Evolutionary conservation across 2,329 filamentous ascomycete species (phyloP).

Genomic region (Endocalyx cinctus): DNA sequence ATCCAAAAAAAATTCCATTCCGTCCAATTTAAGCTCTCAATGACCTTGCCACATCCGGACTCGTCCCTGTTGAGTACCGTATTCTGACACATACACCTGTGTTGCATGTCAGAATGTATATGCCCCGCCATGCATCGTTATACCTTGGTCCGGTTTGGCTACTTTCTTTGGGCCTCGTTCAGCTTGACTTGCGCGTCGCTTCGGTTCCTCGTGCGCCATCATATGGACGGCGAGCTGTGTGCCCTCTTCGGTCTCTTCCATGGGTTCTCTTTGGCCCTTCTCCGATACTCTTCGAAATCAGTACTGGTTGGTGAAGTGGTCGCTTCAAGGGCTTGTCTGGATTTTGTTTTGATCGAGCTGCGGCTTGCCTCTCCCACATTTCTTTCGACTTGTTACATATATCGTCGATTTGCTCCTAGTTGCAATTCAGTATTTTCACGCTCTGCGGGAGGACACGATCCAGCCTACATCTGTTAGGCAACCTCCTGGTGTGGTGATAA

Average conservation of each 20-base stretch:
- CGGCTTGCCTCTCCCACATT: constrained; percentile 53
- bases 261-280: constrained; percentile 31
- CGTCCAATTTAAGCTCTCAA: no score
- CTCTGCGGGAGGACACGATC: constrained; percentile 1
- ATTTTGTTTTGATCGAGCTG: constrained; percentile 41
- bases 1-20: no score
- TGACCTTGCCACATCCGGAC: no score
- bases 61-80: no score
- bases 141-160: no score
- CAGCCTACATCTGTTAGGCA: constrained; percentile 55
- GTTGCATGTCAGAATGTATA: no score
- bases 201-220: constrained; percentile 11
- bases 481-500: constrained; percentile 53
- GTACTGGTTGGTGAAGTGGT: constrained; percentile 51
- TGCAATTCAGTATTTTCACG: constrained; percentile 11
- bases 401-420: constrained; percentile 59
- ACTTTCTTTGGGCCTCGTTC: background rate
- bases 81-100: no score
- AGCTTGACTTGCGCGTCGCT: background rate
- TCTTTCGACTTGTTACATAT: constrained; percentile 56
- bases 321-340: constrained; percentile 49
- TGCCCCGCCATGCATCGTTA: no score
- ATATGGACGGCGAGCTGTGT: constrained; percentile 22
- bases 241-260: constrained; percentile 29
- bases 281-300: constrained; percentile 39